Conservation (phyloP, 352 stramenopile genomes). For the Phytophthora pluvialis region DNA sequence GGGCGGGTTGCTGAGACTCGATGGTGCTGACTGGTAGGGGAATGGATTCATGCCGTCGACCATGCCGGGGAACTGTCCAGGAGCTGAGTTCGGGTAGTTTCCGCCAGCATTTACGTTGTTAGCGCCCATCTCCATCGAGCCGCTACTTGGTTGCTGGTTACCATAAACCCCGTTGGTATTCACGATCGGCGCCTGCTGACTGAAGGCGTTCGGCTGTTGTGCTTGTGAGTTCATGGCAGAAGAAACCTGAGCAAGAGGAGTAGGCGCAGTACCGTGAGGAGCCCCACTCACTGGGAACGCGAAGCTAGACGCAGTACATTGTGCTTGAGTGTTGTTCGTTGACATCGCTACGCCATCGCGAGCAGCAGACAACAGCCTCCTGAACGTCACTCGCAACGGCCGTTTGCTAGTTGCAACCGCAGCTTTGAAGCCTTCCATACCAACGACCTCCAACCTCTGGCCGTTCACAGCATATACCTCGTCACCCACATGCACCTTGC, state of each 20-base stretch:
- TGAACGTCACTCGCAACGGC: slow-evolving; percentile 77
- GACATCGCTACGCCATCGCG: slow-evolving; percentile 3
- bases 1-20: slow-evolving; percentile 25
- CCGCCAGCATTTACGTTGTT: slow-evolving; percentile 10
- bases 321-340: slow-evolving; percentile 8
- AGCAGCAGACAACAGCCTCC: slow-evolving; percentile 33
- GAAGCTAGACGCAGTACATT: slow-evolving; percentile 11
- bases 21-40: slow-evolving; percentile 35
- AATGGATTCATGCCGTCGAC: slow-evolving; percentile 38
- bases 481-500: slow-evolving; percentile 75
- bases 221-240: slow-evolving; percentile 28
- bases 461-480: slow-evolving; percentile 85
- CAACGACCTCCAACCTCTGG: slow-evolving; percentile 63
- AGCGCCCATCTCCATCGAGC: slow-evolving; percentile 14
- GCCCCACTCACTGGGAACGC: slow-evolving; percentile 12
- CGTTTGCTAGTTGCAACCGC: slow-evolving; percentile 64
- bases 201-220: slow-evolving; percentile 28
- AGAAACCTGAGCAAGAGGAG: slow-evolving; percentile 16
- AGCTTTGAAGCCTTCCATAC: slow-evolving; percentile 85
- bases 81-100: slow-evolving; percentile 11
- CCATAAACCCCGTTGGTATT: slow-evolving; percentile 27
- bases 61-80: slow-evolving; percentile 28
- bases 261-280: slow-evolving; percentile 3
- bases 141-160: slow-evolving; percentile 23
- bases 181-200: slow-evolving; percentile 15